phyloP scores from a whole-genome alignment of 345 rosid genomes.

The Bruguiera sexangula region DNA sequence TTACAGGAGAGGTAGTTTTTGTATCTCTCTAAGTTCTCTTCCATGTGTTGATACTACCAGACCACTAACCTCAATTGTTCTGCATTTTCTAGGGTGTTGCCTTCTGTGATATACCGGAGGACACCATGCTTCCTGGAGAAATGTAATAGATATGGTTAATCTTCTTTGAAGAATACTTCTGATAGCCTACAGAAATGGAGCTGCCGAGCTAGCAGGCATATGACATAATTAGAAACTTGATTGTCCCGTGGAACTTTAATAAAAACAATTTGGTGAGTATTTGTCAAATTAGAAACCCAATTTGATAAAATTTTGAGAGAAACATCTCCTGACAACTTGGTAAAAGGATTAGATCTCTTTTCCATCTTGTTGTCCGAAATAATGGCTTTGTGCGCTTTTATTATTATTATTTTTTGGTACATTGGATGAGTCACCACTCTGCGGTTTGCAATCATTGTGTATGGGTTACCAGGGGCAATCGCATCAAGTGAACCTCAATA shows the following conservation, averaged over 20 bases:
- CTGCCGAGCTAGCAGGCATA: constrained; percentile 7
- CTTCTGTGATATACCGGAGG: constrained; percentile 87
- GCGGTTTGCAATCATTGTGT: too few species aligned
- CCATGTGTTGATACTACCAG: not conserved
- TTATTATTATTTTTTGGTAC: too few species aligned
- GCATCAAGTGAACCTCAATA: too few species aligned
- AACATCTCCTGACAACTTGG: too few species aligned
- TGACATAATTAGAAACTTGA: not conserved
- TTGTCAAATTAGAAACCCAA: too few species aligned
- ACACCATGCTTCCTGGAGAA: constrained; percentile 99
- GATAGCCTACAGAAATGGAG: constrained; percentile 6
- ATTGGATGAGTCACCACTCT: too few species aligned
- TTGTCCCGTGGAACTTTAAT: not conserved
- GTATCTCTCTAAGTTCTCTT: not conserved
- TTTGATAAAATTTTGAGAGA: too few species aligned
- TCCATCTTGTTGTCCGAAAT: too few species aligned
- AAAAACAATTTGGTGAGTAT: too few species aligned
- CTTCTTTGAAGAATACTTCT: constrained; percentile 13
- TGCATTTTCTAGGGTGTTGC: constrained; percentile 69
- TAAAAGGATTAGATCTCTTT: too few species aligned
- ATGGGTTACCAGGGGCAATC: too few species aligned
- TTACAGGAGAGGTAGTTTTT: constrained; percentile 71
- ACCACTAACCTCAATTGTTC: constrained; percentile 13
- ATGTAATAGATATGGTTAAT: constrained; percentile 42
- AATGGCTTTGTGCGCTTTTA: too few species aligned